Base-by-base conservation (phyloP, 306 rosid species). In the Vicia faba region DNA sequence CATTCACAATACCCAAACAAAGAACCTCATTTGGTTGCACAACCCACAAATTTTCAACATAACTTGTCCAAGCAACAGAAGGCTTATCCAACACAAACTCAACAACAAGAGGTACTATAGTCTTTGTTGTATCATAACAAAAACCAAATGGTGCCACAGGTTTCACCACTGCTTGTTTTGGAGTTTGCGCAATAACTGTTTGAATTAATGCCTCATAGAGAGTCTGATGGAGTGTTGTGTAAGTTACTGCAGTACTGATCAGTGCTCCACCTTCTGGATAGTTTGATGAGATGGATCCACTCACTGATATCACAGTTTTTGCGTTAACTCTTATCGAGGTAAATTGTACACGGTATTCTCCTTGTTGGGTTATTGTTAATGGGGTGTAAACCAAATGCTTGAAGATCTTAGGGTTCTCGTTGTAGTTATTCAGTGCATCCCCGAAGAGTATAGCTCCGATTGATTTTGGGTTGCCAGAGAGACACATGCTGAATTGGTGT, bases 1-100 rank as follows among this genome's bases (percentile, higher is more conserved):
- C 89, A n/a, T 86, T 68, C 58, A 82, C 79, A 20, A 86, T 23
- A 0, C 66, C 89, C 61, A 86, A 66, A 64, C 92, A 89, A 16
- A 56, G 53, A 13, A 86, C 80, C 3, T 85, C 85, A 1, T 53
- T 73, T 0, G 31, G 36, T 3, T 68, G 66, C 70, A 72, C 69
- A 31, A 75, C 83, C 75, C 81, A 55, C n/a, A 78, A 50, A 11
- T 80, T 78, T 9, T 80, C 76, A 6, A 80, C 88, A 1, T 59
- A 25, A 2, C 82, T 67, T 43, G 75, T 82, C 92, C 92, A 86
- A 25, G 38, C 56, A 1, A 33, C 73, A 19, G 60, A 40, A 7
- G 19, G 35, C 10, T 2, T 68, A 8, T 75, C 81, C 71, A 84
- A 16, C 40, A 76, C 79, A 23, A 90, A 68, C 18, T 85, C 86